Evolutionary conservation across 2,329 filamentous ascomycete genomes (phyloP), one percentile per base, ranked within the genome.

Genomic region (Clonostachys chloroleuca): DNA sequence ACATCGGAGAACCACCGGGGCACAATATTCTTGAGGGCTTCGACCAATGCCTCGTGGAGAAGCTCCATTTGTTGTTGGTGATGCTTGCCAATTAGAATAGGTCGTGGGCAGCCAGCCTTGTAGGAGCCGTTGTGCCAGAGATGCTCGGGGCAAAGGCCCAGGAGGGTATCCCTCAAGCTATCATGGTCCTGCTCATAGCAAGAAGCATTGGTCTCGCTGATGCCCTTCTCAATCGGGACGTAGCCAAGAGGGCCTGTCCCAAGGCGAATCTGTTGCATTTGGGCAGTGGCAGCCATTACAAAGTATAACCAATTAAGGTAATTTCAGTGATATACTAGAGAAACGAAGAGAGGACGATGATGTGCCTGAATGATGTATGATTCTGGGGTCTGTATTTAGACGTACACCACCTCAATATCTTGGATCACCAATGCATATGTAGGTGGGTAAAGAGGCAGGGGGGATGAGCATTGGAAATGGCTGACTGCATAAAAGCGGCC

Each of bases 1-100:
- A 16, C 5, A 24, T 68, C 65, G 4, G 43, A 52, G 66, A 66
- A 72, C 68, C 68, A 72, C 5, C 67, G 58, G 34, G 57, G 48
- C 12, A 72, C 64, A 46, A 71, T 65, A 42, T 68, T 59, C 3
- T 49, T 52, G 12, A 70, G 50, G 6, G 67, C 64, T 3, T 45
- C 33, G 3, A 59, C 60, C 30, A 71, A 45, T 3, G 62, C 58
- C 9, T 59, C 54, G 16, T 64, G 62, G 5, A 71, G 43, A 7
- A 55, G 47, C 3, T 51, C 43, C 18, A 69, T 35, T 40, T 64
- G 60, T 13, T 53, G 34, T 16, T 64, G 52, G 10, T 69, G 66
- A 16, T 60, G 43, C 1, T 53, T 42, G 4, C 54, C 51, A 7
- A 67, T 50, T 12, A 69, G 61, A 3, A 71, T 58, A 2, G 68